Evolutionary conservation across 805 yeast genomes (phyloP).

Genomic region (Saccharomycodes ludwigii): DNA sequence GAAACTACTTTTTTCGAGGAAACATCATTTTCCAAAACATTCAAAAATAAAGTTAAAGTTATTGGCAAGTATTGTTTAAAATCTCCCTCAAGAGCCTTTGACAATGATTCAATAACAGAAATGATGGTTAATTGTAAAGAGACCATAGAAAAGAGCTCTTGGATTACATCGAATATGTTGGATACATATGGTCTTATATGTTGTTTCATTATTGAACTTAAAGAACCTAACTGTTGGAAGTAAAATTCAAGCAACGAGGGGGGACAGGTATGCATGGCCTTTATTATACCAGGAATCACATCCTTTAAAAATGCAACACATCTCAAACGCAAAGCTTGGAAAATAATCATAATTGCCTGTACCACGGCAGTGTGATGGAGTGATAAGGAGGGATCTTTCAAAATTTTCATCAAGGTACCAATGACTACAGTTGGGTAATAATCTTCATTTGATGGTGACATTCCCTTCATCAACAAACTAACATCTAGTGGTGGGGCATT

Average conservation of each 20-base stretch:
- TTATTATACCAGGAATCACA: slow-evolving; percentile 76
- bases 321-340: slow-evolving; percentile 75
- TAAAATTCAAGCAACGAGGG: slow-evolving; percentile 73
- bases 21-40: slow-evolving; percentile 63
- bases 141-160: slow-evolving; percentile 54
- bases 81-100: slow-evolving; percentile 82
- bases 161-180: slow-evolving; percentile 62
- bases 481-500: slow-evolving; percentile 87
- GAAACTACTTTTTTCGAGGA: slow-evolving; percentile 50
- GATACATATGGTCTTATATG: slow-evolving; percentile 77
- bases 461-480: slow-evolving; percentile 81
- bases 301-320: slow-evolving; percentile 84
- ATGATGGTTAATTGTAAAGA: slow-evolving; percentile 70
- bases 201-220: slow-evolving; percentile 74
- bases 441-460: slow-evolving; percentile 86
- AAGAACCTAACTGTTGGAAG: slow-evolving; percentile 74
- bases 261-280: slow-evolving; percentile 74
- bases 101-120: slow-evolving; percentile 68
- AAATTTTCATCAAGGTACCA: slow-evolving; percentile 65
- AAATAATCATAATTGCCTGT: slow-evolving; percentile 87
- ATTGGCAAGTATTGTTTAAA: slow-evolving; percentile 75
- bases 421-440: slow-evolving; percentile 94
- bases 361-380: slow-evolving; percentile 84
- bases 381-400: slow-evolving; percentile 75
- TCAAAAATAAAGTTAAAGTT: slow-evolving; percentile 62